These are phyloP conservation scores for Microstroma glucosiphilum DNA, from an alignment of 1,284 basidiomycete species.

Conservation along the genomic window DNA sequence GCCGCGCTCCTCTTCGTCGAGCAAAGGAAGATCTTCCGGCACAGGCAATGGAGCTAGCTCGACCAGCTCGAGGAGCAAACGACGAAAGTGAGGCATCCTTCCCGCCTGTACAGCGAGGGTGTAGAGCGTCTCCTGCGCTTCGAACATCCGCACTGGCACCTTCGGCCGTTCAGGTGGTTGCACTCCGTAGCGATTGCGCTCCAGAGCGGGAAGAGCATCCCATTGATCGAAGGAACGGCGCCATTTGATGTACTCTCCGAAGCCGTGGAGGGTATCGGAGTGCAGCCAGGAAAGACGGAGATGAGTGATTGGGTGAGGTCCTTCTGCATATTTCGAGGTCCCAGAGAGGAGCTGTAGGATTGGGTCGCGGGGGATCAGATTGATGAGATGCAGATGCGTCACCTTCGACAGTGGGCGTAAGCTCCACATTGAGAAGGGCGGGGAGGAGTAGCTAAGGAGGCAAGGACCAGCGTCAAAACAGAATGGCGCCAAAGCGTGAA, in stretches of 20 bases:
- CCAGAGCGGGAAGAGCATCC: neutral
- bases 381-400: slow-evolving; percentile 10
- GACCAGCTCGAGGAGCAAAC: slow-evolving; percentile 1
- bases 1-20: neutral
- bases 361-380: neutral
- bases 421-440: neutral
- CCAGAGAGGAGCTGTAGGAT: neutral
- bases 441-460: slow-evolving; percentile 5
- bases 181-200: neutral
- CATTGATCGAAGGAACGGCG: neutral
- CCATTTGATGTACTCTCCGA: neutral
- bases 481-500: neutral
- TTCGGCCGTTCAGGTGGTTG: neutral
- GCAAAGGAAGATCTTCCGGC: neutral
- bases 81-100: neutral
- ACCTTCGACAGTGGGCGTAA: neutral
- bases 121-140: neutral
- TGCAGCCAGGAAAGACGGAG: neutral
- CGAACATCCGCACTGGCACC: neutral
- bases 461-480: neutral
- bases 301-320: neutral
- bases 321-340: neutral
- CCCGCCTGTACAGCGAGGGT: neutral
- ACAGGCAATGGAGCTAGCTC: neutral
- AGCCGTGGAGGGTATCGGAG: neutral